A percentile compares a stretch with the other conserved stretches of the same genome.
phyloP scores from a whole-genome alignment of 116 monocot genomes.

The Papilionanthe hybrid region DNA sequence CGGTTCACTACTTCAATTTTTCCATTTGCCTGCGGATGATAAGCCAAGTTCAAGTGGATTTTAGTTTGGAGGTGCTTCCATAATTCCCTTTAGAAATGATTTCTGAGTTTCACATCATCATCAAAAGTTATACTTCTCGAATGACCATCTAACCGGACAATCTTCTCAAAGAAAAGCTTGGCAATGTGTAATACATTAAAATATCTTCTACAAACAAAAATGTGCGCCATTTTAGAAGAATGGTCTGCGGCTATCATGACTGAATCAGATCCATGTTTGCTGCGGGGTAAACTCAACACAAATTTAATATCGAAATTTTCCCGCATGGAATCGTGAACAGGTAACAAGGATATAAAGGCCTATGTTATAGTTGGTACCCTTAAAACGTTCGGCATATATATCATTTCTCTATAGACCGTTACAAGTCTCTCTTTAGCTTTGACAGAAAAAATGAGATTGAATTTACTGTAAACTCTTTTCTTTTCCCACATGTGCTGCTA shows the following conservation, averaged over 20 bases:
- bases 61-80: too few relatives aligned
- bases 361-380: background rate
- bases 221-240: conserved; percentile 9
- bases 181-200: background rate
- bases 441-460: conserved; percentile 8
- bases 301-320: conserved; percentile 24
- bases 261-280: background rate
- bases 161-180: conserved; percentile 10
- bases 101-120: too few relatives aligned
- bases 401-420: background rate
- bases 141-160: background rate
- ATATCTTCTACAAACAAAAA: background rate
- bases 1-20: too few relatives aligned
- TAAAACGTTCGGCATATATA: conserved; percentile 2
- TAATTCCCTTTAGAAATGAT: too few relatives aligned
- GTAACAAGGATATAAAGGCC: conserved; percentile 12
- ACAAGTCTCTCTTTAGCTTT: background rate
- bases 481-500: conserved; percentile 14
- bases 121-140: background rate
- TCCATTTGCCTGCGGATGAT: too few relatives aligned
- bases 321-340: conserved; percentile 3
- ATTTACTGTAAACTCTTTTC: background rate
- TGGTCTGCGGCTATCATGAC: conserved; percentile 8
- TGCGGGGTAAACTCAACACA: conserved; percentile 14
- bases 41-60: too few relatives aligned